Evolutionary conservation across 257 asterid genomes (phyloP), one percentile per base, ranked within the genome.

Genomic region (Plectranthus barbatus): DNA sequence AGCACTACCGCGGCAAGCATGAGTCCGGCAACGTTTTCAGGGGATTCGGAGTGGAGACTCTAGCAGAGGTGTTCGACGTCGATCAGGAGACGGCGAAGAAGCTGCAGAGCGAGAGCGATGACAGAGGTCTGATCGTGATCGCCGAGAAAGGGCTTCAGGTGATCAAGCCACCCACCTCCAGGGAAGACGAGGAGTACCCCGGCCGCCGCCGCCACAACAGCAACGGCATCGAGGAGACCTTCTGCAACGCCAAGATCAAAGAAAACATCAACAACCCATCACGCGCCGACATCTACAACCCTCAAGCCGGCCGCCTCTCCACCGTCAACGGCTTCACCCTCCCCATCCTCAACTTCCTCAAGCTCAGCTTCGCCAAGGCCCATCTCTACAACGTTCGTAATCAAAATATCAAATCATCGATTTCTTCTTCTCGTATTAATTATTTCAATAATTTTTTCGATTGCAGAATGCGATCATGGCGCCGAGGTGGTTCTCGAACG

Each of bases 171-270:
- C 90, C 92, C 0, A 8, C 62, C 21, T 34, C 40, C 15, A 37
- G 50, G 7, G 36, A 31, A 6, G 66, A 42, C 40, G 76, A 50
- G 23, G 63, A 68, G 37, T 44, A 55, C 19, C 18, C 6, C 48
- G 17, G 48, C 34, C 62, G 68, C 53, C 66, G 56, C 61, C 60
- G 40, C 34, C 45, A 49, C 1, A 4, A 31, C 5, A 64, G 37
- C 3, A 83, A 88, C 45, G 96, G 92, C 7, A n/a, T 84, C 0
- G 96, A 86, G 51, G 96, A 88, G 70, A 86, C 95, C 23, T 3
- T 31, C 3, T 89, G 94, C 83, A 41, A 67, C 39, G 80, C 85
- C 55, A 75, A 76, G 66, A 13, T 64, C 23, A 64, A 73, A 11
- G 79, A 79, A 42, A 84, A 81, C 66, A 64, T 84, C 10, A 81